Percentiles rank a stretch among this genome's conserved stretches.
These are phyloP conservation scores for Fragaria ananassa DNA, from an alignment of 306 rosid genomes.

Conservation along the genomic window DNA sequence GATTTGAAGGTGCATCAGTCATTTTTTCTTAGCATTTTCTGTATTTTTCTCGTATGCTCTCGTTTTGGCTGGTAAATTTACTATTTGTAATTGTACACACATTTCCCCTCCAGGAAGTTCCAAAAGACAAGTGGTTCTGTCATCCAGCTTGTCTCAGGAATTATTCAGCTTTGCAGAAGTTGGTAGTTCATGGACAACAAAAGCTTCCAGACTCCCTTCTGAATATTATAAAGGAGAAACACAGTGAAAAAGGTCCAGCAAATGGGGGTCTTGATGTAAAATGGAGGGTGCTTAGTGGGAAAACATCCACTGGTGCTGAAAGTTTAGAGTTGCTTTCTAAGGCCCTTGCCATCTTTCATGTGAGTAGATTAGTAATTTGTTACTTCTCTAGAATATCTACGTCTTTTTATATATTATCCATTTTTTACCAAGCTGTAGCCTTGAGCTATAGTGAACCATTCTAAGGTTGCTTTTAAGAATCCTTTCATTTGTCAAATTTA, in stretches of 20 bases:
- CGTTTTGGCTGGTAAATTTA: not conserved
- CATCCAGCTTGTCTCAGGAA: conserved; percentile 42
- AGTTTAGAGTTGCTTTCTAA: conserved; percentile 49
- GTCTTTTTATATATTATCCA: not conserved
- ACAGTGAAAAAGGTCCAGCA: conserved; percentile 33
- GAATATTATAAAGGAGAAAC: conserved; percentile 46
- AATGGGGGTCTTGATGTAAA: conserved; percentile 40
- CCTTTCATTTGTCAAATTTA: not conserved
- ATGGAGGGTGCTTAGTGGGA: conserved; percentile 78
- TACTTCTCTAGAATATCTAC: not conserved
- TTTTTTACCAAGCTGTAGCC: not conserved
- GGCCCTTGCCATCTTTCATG: conserved; percentile 63
- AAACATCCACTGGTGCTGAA: conserved; percentile 37
- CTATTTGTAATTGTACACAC: conserved; percentile 3
- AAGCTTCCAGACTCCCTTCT: conserved; percentile 48
- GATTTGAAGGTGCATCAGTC: conserved; percentile 48
- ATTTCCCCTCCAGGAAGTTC: conserved; percentile 53
- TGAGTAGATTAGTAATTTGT: conserved; percentile 32
- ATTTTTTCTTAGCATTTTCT: not conserved
- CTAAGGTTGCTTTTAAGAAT: not conserved
- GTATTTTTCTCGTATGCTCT: not conserved
- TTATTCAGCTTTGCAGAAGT: conserved; percentile 41
- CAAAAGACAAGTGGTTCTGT: conserved; percentile 77
- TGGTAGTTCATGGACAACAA: conserved; percentile 48
- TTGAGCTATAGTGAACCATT: not conserved